Base-by-base conservation (phyloP, 345 rosid species). In the Boechera retrofracta region DNA sequence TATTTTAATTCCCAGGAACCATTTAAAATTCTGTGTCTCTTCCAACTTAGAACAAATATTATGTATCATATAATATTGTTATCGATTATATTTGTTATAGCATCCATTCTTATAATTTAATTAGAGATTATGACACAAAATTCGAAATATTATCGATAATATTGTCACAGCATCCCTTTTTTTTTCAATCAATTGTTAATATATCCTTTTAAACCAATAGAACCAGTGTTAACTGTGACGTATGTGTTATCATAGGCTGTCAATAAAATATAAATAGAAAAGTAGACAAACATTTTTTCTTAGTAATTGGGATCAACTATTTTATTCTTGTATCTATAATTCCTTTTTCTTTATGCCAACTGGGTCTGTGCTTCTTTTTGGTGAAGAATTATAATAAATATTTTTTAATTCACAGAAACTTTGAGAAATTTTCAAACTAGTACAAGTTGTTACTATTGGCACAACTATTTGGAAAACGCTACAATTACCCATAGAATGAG, bases 401-500 rank as follows among this genome's bases (percentile, higher is more conserved):
- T 49, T 32, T 33, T 67, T 21, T 24, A 11, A 5, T 51, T 35
- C 33, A 18, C 18, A 44, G 7, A 7, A 38, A 5, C 0, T 33
- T 35, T 13, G 38, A 29, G 65, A 18, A 57, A 57, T 6, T 57
- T 56, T 57, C 66, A 60, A 48, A 36, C 58, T 0, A 29, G 26
- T 11, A 63, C 49, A 62, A 63, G 33, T 41, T 64, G 64, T 55
- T 55, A 57, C 9, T 64, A 4, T 36, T 56, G 18, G 55, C 4
- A 51, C 28, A 64, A 64, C 10, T 59, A 13, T 6, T 2, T 64
- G 47, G 35, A 16, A 12, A 63, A 52, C 54, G 41, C 54, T 33
- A 73, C 35, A 58, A 28, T 55, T 75, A 60, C 60, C 53, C 29
- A 39, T 59, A 39, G 49, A 60, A 56, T 51, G 62, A 59, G 45